Conservation (phyloP, 345 rosid genomes). For the Ricinus communis region DNA sequence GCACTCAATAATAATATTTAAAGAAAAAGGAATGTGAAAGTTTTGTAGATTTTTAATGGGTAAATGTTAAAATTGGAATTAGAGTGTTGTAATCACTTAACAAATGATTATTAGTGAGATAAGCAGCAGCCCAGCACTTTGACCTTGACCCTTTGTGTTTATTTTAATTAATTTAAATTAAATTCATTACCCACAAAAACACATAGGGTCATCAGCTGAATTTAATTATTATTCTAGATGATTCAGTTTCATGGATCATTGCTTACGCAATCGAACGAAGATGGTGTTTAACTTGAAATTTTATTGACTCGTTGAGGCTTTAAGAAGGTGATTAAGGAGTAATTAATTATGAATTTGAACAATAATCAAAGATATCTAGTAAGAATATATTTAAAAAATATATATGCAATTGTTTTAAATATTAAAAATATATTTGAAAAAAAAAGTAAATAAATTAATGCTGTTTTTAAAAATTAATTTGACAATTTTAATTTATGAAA, state of each 20-base stretch:
- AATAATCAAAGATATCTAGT: too few species aligned
- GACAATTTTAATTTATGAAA: too few species aligned
- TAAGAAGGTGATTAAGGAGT: too few species aligned
- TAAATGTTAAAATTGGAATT: neutral
- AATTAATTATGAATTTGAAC: too few species aligned
- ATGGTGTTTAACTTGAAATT: neutral
- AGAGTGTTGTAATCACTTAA: neutral
- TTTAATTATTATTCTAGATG: neutral
- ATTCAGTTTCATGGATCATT: neutral
- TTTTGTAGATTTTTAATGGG: neutral
- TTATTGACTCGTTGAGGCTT: neutral
- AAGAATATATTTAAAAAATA: too few species aligned
- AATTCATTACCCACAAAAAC: too few species aligned
- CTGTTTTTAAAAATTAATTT: too few species aligned
- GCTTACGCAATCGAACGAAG: too few species aligned
- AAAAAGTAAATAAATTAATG: too few species aligned
- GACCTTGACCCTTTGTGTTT: neutral
- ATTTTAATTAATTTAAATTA: too few species aligned
- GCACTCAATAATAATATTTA: neutral
- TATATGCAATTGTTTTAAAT: too few species aligned
- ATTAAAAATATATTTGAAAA: too few species aligned
- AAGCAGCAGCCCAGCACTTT: neutral
- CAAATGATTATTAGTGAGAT: neutral
- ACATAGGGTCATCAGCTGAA: neutral
- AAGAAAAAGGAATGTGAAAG: neutral